Evolutionary conservation across 805 yeast species (phyloP).

Genomic region (Dipodascus geniculatus): DNA sequence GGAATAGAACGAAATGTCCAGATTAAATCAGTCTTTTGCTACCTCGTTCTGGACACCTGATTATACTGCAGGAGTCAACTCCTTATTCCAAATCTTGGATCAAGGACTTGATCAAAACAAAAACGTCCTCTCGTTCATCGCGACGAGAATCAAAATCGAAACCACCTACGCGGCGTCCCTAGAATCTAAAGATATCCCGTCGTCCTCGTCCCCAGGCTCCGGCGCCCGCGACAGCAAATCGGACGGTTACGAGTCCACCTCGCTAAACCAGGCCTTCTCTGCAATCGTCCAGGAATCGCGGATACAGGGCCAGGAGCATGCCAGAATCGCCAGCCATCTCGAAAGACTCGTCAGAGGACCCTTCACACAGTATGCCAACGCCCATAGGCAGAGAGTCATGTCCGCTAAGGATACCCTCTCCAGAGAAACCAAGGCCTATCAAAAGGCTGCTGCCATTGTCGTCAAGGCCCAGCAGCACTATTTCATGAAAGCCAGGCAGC

Average conservation of each 20-base stretch:
- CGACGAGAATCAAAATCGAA: constrained; percentile 56
- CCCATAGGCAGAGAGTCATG: constrained; percentile 55
- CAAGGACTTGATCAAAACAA: constrained; percentile 58
- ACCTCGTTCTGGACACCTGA: constrained; percentile 26
- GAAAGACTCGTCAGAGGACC: constrained; percentile 52
- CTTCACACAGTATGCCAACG: constrained; percentile 62
- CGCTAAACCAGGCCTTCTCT: constrained; percentile 44
- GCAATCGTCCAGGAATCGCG: constrained; percentile 44
- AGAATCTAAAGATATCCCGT: background rate
- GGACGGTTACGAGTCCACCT: constrained; percentile 36
- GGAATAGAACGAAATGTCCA: background rate
- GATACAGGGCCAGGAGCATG: constrained; percentile 46
- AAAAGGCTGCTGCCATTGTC: constrained; percentile 37
- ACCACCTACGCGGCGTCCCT: constrained; percentile 17
- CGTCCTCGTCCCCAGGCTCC: background rate
- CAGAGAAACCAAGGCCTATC: constrained; percentile 41
- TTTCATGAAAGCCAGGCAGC: constrained; percentile 62
- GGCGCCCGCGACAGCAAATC: background rate
- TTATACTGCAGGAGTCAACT: constrained; percentile 24
- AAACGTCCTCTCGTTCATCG: constrained; percentile 48
- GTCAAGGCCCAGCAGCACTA: constrained; percentile 50
- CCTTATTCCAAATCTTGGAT: constrained; percentile 24
- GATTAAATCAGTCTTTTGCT: constrained; percentile 10
- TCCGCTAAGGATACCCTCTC: constrained; percentile 46
- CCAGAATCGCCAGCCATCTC: constrained; percentile 51